These are phyloP conservation scores for Chlamydomonas schloesseri DNA, from an alignment of 139 green algal genomes.

Conservation along the genomic window DNA sequence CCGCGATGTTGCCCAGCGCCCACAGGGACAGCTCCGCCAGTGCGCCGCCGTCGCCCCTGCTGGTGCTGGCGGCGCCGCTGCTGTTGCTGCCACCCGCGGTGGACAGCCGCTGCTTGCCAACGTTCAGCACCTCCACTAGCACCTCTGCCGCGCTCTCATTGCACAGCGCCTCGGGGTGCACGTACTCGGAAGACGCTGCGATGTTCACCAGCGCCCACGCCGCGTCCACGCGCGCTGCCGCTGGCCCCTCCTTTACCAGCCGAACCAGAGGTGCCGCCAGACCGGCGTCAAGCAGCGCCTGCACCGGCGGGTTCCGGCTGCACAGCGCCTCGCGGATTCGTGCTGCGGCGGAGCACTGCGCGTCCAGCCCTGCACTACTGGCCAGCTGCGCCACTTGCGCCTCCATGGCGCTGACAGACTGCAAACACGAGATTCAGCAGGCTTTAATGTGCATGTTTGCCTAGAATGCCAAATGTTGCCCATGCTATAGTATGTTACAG, in stretches of 20 bases:
- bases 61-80: background rate
- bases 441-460: background rate
- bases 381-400: background rate
- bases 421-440: background rate
- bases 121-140: background rate
- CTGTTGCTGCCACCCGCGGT: background rate
- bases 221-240: slow-evolving; percentile 9
- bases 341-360: background rate
- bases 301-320: background rate
- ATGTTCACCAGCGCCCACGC: slow-evolving; percentile 28
- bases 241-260: background rate
- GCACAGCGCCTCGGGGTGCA: slow-evolving; percentile 4
- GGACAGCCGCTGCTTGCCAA: background rate
- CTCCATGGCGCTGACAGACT: background rate
- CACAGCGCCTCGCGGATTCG: slow-evolving; percentile 4
- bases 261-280: slow-evolving; percentile 1
- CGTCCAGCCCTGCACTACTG: background rate
- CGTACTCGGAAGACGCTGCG: background rate
- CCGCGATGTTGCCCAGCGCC: slow-evolving; percentile 23
- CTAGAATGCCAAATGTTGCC: no score
- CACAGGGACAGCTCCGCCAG: slow-evolving; percentile 10
- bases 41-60: background rate
- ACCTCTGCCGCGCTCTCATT: no score
- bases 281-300: background rate
- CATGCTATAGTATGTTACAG: no score